Conservation (phyloP, 371 early-diverging fungal genomes). For the Mortierella sp. region DNA sequence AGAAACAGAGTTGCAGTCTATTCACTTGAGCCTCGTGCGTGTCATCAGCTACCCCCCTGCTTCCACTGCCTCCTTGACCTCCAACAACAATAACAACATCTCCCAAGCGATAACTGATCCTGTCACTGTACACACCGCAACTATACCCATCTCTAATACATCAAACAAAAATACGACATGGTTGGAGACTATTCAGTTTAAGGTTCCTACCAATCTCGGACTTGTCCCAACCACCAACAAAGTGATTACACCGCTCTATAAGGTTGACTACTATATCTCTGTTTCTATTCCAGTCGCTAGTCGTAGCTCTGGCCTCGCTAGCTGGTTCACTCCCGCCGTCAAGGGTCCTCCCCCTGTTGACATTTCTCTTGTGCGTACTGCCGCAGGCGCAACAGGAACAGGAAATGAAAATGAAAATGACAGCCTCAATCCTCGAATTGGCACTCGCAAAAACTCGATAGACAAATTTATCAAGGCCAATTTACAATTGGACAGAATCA, state of each 20-base stretch:
- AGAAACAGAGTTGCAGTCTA: constrained; percentile 27
- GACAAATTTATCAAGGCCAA: constrained; percentile 38
- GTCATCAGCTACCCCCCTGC: constrained; percentile 35
- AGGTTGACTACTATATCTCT: constrained; percentile 49
- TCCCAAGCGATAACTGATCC: constrained; percentile 25
- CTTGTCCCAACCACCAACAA: constrained; percentile 54
- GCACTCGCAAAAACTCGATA: constrained; percentile 29
- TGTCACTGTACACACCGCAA: constrained; percentile 32
- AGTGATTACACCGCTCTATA: constrained; percentile 49
- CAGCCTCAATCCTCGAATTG: background rate
- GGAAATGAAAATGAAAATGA: background rate
- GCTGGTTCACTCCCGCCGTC: constrained; percentile 47
- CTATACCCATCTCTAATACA: constrained; percentile 31
- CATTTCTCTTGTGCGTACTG: constrained; percentile 34
- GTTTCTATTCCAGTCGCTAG: constrained; percentile 40
- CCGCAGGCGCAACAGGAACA: constrained; percentile 14
- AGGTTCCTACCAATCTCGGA: constrained; percentile 33
- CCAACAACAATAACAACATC: background rate
- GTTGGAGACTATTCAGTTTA: constrained; percentile 37
- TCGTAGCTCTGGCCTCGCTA: constrained; percentile 36
- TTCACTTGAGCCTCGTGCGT: constrained; percentile 41
- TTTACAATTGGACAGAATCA: constrained; percentile 37
- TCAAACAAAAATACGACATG: constrained; percentile 45
- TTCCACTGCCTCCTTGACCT: constrained; percentile 9
- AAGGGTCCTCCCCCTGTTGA: constrained; percentile 46